A percentile compares a stretch with the other conserved stretches of the same genome.
Evolutionary conservation across 495 filamentous ascomycete genomes (phyloP).

Genomic region (Aspergillus affinis): DNA sequence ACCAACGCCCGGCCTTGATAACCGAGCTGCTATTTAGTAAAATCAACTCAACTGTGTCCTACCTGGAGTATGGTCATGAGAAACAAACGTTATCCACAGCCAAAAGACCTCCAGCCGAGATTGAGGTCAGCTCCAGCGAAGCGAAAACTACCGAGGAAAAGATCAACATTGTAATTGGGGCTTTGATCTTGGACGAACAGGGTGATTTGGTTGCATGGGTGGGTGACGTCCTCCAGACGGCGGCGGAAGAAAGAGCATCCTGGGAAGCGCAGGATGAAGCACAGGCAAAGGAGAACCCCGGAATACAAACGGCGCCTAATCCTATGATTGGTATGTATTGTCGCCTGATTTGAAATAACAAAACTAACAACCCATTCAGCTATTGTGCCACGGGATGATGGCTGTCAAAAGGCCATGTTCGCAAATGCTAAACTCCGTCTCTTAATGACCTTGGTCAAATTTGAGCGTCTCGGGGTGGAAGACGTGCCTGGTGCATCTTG

Average conservation of each 20-base stretch:
- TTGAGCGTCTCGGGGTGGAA: slow-evolving; percentile 63
- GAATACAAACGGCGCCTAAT: slow-evolving; percentile 35
- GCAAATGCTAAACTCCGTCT: slow-evolving; percentile 89
- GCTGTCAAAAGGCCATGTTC: slow-evolving; percentile 71
- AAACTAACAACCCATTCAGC: slow-evolving; percentile 38
- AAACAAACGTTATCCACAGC: slow-evolving; percentile 62
- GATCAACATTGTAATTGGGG: slow-evolving; percentile 74
- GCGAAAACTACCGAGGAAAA: slow-evolving; percentile 64
- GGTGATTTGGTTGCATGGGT: slow-evolving; percentile 78
- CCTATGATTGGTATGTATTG: slow-evolving; percentile 43
- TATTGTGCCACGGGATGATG: slow-evolving; percentile 67
- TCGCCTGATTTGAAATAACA: neutral
- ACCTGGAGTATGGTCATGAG: slow-evolving; percentile 87
- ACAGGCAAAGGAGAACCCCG: slow-evolving; percentile 42
- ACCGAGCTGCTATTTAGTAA: slow-evolving; percentile 95
- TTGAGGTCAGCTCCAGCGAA: slow-evolving; percentile 69
- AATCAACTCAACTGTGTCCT: slow-evolving; percentile 76
- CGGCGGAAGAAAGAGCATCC: slow-evolving; percentile 68
- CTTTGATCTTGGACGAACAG: slow-evolving; percentile 74
- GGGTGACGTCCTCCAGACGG: slow-evolving; percentile 63
- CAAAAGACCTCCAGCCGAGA: slow-evolving; percentile 65
- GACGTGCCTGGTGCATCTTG: slow-evolving; percentile 77
- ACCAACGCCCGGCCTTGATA: slow-evolving; percentile 77
- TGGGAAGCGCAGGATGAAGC: slow-evolving; percentile 76
- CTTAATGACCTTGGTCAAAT: slow-evolving; percentile 73